phyloP scores from a whole-genome alignment of 352 stramenopile genomes.

The Peronospora destructor region DNA sequence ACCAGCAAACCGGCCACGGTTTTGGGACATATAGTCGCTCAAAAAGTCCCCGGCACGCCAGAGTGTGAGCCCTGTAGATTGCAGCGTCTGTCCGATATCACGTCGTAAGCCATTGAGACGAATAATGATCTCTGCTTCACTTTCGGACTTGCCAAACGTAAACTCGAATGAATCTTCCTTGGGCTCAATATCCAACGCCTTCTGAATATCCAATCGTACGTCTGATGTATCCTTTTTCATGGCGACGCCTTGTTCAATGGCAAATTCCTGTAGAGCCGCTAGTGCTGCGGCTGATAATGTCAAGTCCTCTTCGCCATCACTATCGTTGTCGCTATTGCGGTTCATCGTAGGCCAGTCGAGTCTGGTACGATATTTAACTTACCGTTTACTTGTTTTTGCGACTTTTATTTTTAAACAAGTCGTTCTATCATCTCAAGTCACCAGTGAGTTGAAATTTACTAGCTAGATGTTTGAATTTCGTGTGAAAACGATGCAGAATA shows the following conservation, averaged over 20 bases:
- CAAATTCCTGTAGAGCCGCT: slow-evolving; percentile 48
- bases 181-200: slow-evolving; percentile 53
- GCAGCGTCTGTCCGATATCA: slow-evolving; percentile 56
- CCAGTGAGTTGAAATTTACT: too few relatives aligned
- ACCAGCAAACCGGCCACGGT: slow-evolving; percentile 28
- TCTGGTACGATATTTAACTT: neutral
- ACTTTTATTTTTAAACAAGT: too few relatives aligned
- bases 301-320: slow-evolving; percentile 39
- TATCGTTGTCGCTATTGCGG: slow-evolving; percentile 22
- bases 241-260: slow-evolving; percentile 38
- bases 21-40: slow-evolving; percentile 47
- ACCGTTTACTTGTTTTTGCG: neutral
- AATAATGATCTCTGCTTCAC: slow-evolving; percentile 37
- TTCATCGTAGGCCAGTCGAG: slow-evolving; percentile 24
- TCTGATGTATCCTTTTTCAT: slow-evolving; percentile 36
- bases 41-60: slow-evolving; percentile 58
- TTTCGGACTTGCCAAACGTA: slow-evolving; percentile 32
- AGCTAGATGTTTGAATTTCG: too few relatives aligned
- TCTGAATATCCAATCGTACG: slow-evolving; percentile 46
- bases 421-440: too few relatives aligned
- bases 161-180: slow-evolving; percentile 56
- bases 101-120: slow-evolving; percentile 45
- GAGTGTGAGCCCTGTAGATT: slow-evolving; percentile 55
- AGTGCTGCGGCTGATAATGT: slow-evolving; percentile 39
- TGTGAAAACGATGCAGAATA: too few relatives aligned